phyloP scores from a whole-genome alignment of 257 asterid species.

The Agastache rugosa region DNA sequence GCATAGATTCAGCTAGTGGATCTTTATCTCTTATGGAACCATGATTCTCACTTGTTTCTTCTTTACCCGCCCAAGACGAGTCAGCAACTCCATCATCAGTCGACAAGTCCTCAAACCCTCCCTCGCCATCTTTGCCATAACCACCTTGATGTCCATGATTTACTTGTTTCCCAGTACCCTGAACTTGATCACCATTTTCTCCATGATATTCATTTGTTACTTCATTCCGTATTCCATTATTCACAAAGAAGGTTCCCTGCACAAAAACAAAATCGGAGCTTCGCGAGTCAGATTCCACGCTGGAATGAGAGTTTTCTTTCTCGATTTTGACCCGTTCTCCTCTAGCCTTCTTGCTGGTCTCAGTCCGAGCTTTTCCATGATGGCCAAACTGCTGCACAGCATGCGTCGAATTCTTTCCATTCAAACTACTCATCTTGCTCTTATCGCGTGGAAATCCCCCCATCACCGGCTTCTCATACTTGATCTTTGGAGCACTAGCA shows the following conservation, averaged over 20 bases:
- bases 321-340: constrained; percentile 77
- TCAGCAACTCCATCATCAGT: constrained; percentile 54
- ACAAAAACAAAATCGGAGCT: constrained; percentile 70
- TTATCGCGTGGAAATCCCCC: constrained; percentile 45
- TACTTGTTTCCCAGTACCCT: constrained; percentile 46
- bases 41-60: constrained; percentile 54
- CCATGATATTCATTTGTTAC: constrained; percentile 53
- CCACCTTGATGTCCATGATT: constrained; percentile 50
- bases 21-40: constrained; percentile 52
- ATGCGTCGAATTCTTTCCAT: constrained; percentile 52
- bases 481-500: constrained; percentile 65
- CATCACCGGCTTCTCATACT: constrained; percentile 44
- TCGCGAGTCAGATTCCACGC: constrained; percentile 91
- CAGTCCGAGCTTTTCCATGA: constrained; percentile 51
- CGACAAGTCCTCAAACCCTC: constrained; percentile 51
- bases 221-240: constrained; percentile 57
- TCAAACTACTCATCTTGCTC: constrained; percentile 49
- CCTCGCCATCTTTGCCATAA: constrained; percentile 46
- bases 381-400: constrained; percentile 47
- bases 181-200: constrained; percentile 61
- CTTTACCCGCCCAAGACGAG: constrained; percentile 57
- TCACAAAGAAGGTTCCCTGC: constrained; percentile 66
- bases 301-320: constrained; percentile 91
- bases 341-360: constrained; percentile 61
- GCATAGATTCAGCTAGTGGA: constrained; percentile 55